phyloP scores from a whole-genome alignment of 345 rosid species.

The Dipteronia sinensis region DNA sequence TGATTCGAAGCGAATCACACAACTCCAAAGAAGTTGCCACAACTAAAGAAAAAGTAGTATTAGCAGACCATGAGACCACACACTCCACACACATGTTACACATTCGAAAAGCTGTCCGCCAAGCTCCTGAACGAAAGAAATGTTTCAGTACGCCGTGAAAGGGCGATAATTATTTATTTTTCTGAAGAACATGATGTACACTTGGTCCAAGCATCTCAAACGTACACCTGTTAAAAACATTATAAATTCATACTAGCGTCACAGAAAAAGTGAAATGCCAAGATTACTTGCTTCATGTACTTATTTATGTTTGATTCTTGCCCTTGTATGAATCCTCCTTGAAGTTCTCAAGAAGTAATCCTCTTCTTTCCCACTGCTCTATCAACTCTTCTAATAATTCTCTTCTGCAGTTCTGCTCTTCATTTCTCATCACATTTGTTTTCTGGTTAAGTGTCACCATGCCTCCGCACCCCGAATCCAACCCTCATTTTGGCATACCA shows the following conservation, averaged over 20 bases:
- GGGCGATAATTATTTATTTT: constrained; percentile 60
- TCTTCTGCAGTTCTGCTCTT: neutral
- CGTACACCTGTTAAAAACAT: constrained; percentile 46
- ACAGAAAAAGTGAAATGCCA: neutral
- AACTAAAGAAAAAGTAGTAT: constrained; percentile 21
- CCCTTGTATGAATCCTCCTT: constrained; percentile 64
- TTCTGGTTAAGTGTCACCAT: constrained; percentile 25
- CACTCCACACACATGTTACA: constrained; percentile 60
- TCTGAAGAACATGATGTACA: constrained; percentile 64
- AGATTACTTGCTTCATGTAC: constrained; percentile 67
- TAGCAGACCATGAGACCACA: constrained; percentile 3
- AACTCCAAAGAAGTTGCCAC: constrained; percentile 22
- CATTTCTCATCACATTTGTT: constrained; percentile 10
- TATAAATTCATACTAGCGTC: neutral
- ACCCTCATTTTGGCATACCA: constrained; percentile 49
- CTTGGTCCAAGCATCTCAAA: constrained; percentile 88
- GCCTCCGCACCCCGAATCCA: constrained; percentile 52
- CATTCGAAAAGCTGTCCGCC: constrained; percentile 76
- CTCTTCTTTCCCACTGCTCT: constrained; percentile 29
- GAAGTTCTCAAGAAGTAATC: constrained; percentile 58
- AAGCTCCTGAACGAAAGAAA: constrained; percentile 53
- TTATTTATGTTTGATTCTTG: constrained; percentile 61
- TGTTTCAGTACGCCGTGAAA: constrained; percentile 32
- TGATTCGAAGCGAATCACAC: neutral
- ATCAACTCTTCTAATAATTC: constrained; percentile 25